Evolutionary conservation across 495 filamentous ascomycete species (phyloP), one percentile per base, ranked within the genome.

Genomic region (Polyplosphaeria fusca): DNA sequence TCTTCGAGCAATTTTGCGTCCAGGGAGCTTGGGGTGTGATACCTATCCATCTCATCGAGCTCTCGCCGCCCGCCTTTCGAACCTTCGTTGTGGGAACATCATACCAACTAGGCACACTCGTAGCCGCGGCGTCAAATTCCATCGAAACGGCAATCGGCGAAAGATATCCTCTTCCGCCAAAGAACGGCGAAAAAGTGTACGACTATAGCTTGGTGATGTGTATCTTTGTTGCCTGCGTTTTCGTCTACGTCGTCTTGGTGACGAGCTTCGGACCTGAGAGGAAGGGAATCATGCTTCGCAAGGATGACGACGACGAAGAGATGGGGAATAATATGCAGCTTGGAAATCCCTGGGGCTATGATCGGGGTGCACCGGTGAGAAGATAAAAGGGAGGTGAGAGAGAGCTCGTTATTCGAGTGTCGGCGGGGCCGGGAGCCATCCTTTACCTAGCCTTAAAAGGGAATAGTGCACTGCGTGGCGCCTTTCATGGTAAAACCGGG

Each of bases 151-250:
- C 83, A 0, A 85, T 91, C 54, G 89, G 90, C 28, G 79, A 90
- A 70, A 77, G 82, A 2, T 95, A 93, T 71, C 88, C 88, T 0
- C 75, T 96, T 2, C 78, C 84, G 4, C 73, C 76, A 0, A 68
- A 66, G 13, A 72, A 74, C 3, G 58, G 44, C 0, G 68, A 66
- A 0, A 55, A 67, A 24, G 73, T 88, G 24, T 95, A 91, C 67
- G 73, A 89, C 42, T 96, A 95, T 47, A 90, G 91, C n/a, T 86
- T 86, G 54, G 91, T 96, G 2, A 91, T 96, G 58, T 89, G 86
- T 52, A 92, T 95, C 61, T 91, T 95, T 68, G 87, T 93, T 86
- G 91, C 80, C 3, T 91, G 88, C 61, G 89, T 94, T 14, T 94
- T 84, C 70, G 84, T 69, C 3, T 96, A 93, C 66, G 77, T 83